Evolutionary conservation across 1,139 yeast genomes (phyloP), one percentile per base, ranked within the genome.

Genomic region (Geotrichum carabidarum): DNA sequence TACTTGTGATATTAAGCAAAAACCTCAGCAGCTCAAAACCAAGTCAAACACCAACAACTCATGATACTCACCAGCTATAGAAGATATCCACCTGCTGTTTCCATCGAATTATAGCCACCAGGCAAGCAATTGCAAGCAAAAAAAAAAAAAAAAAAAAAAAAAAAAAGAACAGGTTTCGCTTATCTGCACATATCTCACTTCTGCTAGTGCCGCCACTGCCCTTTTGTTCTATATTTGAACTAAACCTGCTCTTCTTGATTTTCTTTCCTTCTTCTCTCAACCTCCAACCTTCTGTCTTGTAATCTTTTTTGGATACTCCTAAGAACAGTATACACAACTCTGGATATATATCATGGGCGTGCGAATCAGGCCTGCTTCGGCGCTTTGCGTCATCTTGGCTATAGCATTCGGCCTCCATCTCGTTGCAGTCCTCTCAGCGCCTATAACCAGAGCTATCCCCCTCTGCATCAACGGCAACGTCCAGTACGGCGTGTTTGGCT

Each of bases 401-500:
- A 65, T 79, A 8, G 78, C 85, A 4, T 77, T 81, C 63, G 79
- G 74, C 7, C 71, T 82, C 48, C 82, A 81, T 62, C 68, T 82
- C 35, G 65, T 82, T 2, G 76, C 85, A 4, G 76, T 81, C 31
- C 61, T 82, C n/a, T 74, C 90, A 0, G 87, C 82, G 4, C 93
- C 93, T 0, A 74, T 84, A 40, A 79, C 86, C 8, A 66, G 68
- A 8, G 65, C 69, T 30, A 73, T 83, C 48, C 73, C 79, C 2
- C 71, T 84, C 8, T 78, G 85, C 48, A 71, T 75, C 31, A 77
- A 74, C 60, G 74, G 74, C 27, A 80, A 77, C 51, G 75, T 76
- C 65, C 74, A 78, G 55, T 93, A 84, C 67, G 99, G 99, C 6
- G 89, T 88, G 0, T 87, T 91, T 74, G 99, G 98, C 1, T 79